phyloP scores from a whole-genome alignment of 2,329 filamentous ascomycete species.

The Diaporthe sp. region DNA sequence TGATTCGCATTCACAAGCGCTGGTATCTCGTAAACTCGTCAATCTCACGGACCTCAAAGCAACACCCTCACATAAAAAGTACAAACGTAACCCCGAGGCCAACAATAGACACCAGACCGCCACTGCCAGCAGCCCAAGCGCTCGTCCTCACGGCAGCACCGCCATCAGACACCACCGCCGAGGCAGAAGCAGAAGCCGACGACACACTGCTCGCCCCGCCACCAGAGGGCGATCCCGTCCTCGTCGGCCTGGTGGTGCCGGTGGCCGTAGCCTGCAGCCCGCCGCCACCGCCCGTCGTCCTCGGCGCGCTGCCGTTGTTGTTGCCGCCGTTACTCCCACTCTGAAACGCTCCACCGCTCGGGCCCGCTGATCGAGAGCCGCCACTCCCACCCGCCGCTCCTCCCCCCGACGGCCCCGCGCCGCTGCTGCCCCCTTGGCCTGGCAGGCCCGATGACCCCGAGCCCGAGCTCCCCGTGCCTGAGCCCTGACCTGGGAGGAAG shows the following conservation, averaged over 20 bases:
- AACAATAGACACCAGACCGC: background rate
- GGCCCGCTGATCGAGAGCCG: background rate
- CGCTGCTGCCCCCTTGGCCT: background rate
- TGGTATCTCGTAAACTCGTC: constrained; percentile 5
- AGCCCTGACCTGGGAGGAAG: background rate
- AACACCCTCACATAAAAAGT: background rate
- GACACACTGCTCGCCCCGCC: background rate
- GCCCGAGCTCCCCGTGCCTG: background rate
- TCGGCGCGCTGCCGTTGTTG: background rate
- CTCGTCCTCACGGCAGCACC: background rate
- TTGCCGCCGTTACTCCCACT: background rate
- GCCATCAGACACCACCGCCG: background rate
- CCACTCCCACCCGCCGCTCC: background rate
- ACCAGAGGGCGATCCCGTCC: constrained; percentile 1
- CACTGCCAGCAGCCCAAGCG: constrained; percentile 7
- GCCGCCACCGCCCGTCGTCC: background rate
- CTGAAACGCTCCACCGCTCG: constrained; percentile 5
- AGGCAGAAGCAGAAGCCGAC: background rate
- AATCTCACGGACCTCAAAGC: no score
- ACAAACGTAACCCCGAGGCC: background rate
- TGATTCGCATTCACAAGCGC: background rate
- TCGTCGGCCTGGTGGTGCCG: background rate
- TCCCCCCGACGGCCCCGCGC: background rate
- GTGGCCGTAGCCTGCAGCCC: background rate
- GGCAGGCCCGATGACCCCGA: background rate